Percentiles rank a stretch among this genome's conserved stretches.
Conservation (phyloP, 495 filamentous ascomycete species). For the Lasiosphaeria ovina region DNA sequence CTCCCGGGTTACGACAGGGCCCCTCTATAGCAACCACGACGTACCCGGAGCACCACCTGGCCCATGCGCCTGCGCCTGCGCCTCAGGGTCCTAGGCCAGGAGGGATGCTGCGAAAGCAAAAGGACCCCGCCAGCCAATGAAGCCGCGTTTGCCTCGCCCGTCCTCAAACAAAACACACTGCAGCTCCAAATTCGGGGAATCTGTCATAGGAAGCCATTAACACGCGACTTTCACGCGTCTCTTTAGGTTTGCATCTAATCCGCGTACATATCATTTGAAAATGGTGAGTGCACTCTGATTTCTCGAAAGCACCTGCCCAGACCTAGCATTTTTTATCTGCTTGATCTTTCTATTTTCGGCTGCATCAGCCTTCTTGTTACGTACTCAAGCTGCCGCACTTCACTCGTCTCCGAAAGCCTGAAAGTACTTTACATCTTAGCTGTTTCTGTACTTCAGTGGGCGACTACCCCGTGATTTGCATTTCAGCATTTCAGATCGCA, state of each 20-base stretch:
- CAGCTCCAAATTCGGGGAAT: slow-evolving; percentile 6
- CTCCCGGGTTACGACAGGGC: slow-evolving; percentile 3
- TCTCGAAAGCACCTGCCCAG: not conserved
- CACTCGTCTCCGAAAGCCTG: too few species aligned
- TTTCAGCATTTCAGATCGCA: too few species aligned
- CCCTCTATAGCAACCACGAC: slow-evolving; percentile 10
- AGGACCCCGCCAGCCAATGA: slow-evolving; percentile 18
- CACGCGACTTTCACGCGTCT: slow-evolving; percentile 22
- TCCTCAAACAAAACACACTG: slow-evolving; percentile 11
- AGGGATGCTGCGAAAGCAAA: not conserved
- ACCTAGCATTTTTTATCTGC: not conserved
- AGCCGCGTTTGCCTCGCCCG: slow-evolving; percentile 7
- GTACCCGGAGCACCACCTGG: not conserved
- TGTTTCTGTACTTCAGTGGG: too few species aligned
- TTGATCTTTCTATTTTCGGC: not conserved
- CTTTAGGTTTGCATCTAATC: not conserved
- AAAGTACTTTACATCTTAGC: too few species aligned
- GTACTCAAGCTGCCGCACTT: too few species aligned
- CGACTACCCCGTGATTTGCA: too few species aligned
- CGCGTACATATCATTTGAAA: not conserved
- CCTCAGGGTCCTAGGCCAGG: not conserved
- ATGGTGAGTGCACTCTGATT: slow-evolving; percentile 23
- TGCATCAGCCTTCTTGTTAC: too few species aligned
- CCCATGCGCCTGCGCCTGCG: slow-evolving; percentile 2
- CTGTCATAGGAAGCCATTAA: not conserved